Base-by-base conservation (phyloP, 73 alveolate genomes). In the Urostyla sp. region DNA sequence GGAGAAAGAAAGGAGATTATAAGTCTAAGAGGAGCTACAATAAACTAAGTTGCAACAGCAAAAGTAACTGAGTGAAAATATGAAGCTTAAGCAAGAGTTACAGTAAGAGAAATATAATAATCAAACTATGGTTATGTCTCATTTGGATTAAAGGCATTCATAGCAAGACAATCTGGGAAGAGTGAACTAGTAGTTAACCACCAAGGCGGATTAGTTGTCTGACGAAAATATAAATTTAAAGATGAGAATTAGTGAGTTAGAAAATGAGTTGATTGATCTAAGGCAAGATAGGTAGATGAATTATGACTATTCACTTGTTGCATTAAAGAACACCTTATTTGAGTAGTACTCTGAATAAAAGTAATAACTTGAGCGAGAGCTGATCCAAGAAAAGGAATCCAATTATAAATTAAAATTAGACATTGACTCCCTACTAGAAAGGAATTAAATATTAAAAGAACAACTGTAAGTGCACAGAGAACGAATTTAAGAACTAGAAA, bases 401-500 rank as follows among this genome's bases (percentile, higher is more conserved):
- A 27, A 26, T 26, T n/a, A 23, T 18, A 57, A 60, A 45, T 48
- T 60, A 20, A 55, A 23, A 11, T 1, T 24, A 2, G 26, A 77
- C 31, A 16, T 60, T 6, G 57, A 77, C 44, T 18, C 74, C 1
- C 36, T 60, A 10, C 3, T 38, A 45, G 89, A 77, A 34, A 50
- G 89, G 37, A 77, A 77, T 46, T 34, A 48, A 13, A 35, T 28
- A 37, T 5, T 77, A 46, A 59, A 36, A 31, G 74, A 57, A 18
- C 24, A 44, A 16, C 11, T 77, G 32, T 15, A n/a, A 16, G 7
- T 58, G n/a, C 10, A 15, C 11, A 23, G 11, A 45, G 58, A 77
- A 18, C 37, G 89, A 43, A 72, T 60, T 3, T 13, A 18, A 27
- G 89, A 77, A 36, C 73, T 77, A 0, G 89, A 77, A n/a, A n/a